Base-by-base conservation (phyloP, 805 yeast species). In the Saccharomycopsis fermentans region DNA sequence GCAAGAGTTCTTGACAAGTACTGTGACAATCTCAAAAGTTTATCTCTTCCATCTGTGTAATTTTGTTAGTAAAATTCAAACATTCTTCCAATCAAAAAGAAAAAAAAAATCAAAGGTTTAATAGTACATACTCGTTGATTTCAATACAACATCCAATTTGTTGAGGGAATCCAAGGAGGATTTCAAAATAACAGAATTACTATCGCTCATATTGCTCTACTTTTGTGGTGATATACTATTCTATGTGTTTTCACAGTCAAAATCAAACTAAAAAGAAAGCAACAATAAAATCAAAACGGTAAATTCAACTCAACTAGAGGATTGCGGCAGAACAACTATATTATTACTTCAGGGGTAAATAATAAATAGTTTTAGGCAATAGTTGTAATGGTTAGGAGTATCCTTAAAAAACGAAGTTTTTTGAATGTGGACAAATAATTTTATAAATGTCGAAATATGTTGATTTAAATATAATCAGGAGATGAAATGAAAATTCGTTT, bases 21-120 rank as follows among this genome's bases (percentile, higher is more conserved):
- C 27, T 61, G 63, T n/a, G 58, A 19, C 6, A 59, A 17, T 36
- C 63, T 32, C 11, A 43, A 32, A 14, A 61, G 35, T 55, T 61
- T 61, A 48, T 61, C 63, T 19, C 63, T 19, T 1, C 63, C 63
- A 27, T 43, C 63, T 60, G 36, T 12, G 34, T 11, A 14, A 11
- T 34, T n/a, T 34, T 2, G 50, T 43, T 43, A 39, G 47, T 39
- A 39, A 37, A 39, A 39, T 21, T 9, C 26, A 12, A 6, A 17
- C 19, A 9, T 11, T 2, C 6, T 37, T 6, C 12, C 19, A 37
- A n/a, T n/a, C n/a, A n/a, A n/a, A n/a, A n/a, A n/a, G 21, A 16
- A 16, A 37, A 37, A 14, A 6, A 6, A 19, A 8, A 21, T 8
- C 50, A 6, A 9, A 21, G 11, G 4, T 5, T 9, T 2, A 21